Evolutionary conservation across 1,284 basidiomycete genomes (phyloP).

Genomic region (Naganishia liquefaciens): DNA sequence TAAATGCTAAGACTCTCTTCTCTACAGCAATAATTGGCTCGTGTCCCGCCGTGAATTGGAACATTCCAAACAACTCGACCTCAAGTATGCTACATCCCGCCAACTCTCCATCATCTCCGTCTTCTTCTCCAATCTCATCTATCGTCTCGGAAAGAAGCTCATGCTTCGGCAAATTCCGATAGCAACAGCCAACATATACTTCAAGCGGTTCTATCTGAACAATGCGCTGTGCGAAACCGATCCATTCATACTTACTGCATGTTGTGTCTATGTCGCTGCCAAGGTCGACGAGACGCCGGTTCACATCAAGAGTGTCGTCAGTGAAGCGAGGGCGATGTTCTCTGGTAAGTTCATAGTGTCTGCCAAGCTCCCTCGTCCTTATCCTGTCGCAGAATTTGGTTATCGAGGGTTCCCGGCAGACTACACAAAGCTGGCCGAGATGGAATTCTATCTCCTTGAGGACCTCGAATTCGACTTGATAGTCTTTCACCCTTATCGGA

Average conservation of each 20-base stretch:
- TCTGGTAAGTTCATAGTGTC: slow-evolving; percentile 60
- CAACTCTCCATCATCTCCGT: slow-evolving; percentile 76
- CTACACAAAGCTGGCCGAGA: slow-evolving; percentile 89
- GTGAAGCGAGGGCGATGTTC: slow-evolving; percentile 77
- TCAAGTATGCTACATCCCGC: slow-evolving; percentile 72
- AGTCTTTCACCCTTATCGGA: slow-evolving; percentile 91
- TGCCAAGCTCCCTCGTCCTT: background rate
- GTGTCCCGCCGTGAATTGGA: slow-evolving; percentile 73
- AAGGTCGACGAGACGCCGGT: slow-evolving; percentile 95
- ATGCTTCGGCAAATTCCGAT: slow-evolving; percentile 82
- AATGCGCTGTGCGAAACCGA: slow-evolving; percentile 92
- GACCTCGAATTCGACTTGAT: slow-evolving; percentile 94
- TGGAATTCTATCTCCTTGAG: slow-evolving; percentile 97
- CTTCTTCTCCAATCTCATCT: slow-evolving; percentile 81
- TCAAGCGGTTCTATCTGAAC: slow-evolving; percentile 91
- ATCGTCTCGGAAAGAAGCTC: slow-evolving; percentile 82
- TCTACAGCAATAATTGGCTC: slow-evolving; percentile 76
- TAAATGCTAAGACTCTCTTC: background rate
- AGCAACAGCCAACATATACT: slow-evolving; percentile 90
- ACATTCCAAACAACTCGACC: slow-evolving; percentile 71
- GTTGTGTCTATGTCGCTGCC: slow-evolving; percentile 92
- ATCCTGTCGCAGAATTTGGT: slow-evolving; percentile 4
- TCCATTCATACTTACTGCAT: slow-evolving; percentile 85
- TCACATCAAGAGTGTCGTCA: slow-evolving; percentile 89
- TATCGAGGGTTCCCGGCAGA: slow-evolving; percentile 70